These are phyloP conservation scores for Scleroderma bovista DNA, from an alignment of 768 basidiomycete species.

Conservation along the genomic window DNA sequence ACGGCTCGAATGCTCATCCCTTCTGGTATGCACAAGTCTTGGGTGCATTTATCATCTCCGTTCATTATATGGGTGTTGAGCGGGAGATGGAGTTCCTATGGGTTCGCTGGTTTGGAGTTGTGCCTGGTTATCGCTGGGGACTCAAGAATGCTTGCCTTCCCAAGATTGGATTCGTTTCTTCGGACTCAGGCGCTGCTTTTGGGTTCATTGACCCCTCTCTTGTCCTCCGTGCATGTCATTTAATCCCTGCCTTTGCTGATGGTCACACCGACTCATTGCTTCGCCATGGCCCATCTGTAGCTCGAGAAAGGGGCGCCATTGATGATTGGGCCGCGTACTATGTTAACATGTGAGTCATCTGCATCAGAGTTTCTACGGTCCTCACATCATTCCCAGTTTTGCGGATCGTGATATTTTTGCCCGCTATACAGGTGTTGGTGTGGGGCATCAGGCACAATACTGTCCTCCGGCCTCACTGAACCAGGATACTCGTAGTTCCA, in stretches of 20 bases:
- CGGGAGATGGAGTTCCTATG: constrained; percentile 16
- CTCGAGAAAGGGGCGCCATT: not conserved
- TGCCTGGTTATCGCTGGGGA: constrained; percentile 12
- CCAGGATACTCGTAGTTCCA: too few relatives aligned
- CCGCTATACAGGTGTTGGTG: not conserved
- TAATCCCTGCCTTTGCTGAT: constrained; percentile 18
- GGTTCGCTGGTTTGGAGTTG: too few relatives aligned
- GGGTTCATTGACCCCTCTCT: constrained; percentile 17
- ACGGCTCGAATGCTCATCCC: too few relatives aligned
- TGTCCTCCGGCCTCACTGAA: not conserved
- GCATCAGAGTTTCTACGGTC: not conserved
- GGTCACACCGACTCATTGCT: constrained; percentile 5
- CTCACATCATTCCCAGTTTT: not conserved
- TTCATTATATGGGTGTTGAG: not conserved
- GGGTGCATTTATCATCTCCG: constrained; percentile 8
- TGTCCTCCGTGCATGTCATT: constrained; percentile 12
- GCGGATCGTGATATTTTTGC: constrained; percentile 5
- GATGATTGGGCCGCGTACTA: constrained; percentile 4
- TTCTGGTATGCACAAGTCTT: constrained; percentile 21
- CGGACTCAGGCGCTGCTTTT: constrained; percentile 9
- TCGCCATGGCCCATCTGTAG: not conserved
- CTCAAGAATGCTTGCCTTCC: constrained; percentile 9
- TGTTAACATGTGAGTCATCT: constrained; percentile 6
- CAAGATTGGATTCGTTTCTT: constrained; percentile 13
- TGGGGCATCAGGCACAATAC: not conserved